These are phyloP conservation scores for Fragilaria crotonensis DNA, from an alignment of 108 stramenopile species.

Conservation along the genomic window DNA sequence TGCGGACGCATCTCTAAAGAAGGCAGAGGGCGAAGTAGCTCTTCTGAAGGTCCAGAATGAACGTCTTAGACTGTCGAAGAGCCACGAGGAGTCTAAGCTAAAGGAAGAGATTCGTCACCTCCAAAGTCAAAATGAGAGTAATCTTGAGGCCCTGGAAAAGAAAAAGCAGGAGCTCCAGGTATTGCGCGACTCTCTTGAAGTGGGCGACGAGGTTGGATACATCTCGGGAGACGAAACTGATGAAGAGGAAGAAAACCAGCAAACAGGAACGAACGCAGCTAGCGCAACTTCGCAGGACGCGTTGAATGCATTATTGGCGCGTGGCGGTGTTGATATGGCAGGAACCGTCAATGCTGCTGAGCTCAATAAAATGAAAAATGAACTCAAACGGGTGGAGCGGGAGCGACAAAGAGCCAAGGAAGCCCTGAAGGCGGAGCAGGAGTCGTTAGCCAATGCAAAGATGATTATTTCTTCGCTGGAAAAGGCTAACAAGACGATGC, in stretches of 20 bases:
- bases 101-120: constrained; percentile 24
- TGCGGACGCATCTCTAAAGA: constrained; percentile 12
- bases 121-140: constrained; percentile 23
- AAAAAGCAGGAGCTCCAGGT: constrained; percentile 48
- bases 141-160: constrained; percentile 40
- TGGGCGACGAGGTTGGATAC: constrained; percentile 34
- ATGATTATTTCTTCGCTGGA: constrained; percentile 66
- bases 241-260: constrained; percentile 26
- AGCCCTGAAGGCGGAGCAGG: constrained; percentile 30
- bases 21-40: constrained; percentile 24
- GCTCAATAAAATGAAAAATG: constrained; percentile 9
- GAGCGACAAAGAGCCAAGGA: constrained; percentile 27
- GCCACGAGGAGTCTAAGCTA: constrained; percentile 19
- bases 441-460: constrained; percentile 56
- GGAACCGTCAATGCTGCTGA: constrained; percentile 1
- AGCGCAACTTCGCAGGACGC: constrained; percentile 5
- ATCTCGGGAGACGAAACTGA: constrained; percentile 54
- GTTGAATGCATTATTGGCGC: constrained; percentile 11
- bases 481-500: constrained; percentile 57
- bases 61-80: constrained; percentile 12
- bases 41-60: background rate
- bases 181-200: constrained; percentile 38
- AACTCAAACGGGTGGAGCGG: constrained; percentile 16
- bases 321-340: constrained; percentile 2
- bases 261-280: background rate